Conservation (phyloP, 2,329 filamentous ascomycete genomes). For the Clonostachys byssicola region DNA sequence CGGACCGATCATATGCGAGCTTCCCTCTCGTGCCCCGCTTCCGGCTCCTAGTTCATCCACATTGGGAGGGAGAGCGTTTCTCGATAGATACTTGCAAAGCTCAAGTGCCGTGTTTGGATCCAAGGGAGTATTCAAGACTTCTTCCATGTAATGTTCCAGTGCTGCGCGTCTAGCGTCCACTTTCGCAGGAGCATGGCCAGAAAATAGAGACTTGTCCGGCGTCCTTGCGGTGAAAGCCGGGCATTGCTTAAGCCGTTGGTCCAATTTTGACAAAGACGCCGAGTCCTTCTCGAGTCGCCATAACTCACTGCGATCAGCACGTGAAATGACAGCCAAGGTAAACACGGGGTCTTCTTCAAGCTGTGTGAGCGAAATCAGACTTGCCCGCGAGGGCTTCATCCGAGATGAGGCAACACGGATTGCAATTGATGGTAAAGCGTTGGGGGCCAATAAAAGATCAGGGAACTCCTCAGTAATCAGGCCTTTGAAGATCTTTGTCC, state of each 20-base stretch:
- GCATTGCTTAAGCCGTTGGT: slow-evolving; percentile 74
- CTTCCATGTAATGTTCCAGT: slow-evolving; percentile 81
- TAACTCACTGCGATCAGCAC: slow-evolving; percentile 71
- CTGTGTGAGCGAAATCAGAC: slow-evolving; percentile 73
- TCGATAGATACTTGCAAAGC: slow-evolving; percentile 84
- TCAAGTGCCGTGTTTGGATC: slow-evolving; percentile 73
- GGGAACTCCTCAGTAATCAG: slow-evolving; percentile 84
- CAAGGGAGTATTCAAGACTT: slow-evolving; percentile 77
- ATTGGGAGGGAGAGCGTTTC: slow-evolving; percentile 57
- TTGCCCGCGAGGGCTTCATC: slow-evolving; percentile 87
- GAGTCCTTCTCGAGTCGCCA: slow-evolving; percentile 96
- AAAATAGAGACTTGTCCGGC: slow-evolving; percentile 84
- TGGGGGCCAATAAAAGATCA: slow-evolving; percentile 79
- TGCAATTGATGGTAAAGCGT: slow-evolving; percentile 80
- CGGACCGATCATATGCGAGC: slow-evolving; percentile 40
- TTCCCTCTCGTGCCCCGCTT: slow-evolving; percentile 13
- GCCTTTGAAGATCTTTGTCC: slow-evolving; percentile 64
- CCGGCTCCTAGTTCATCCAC: slow-evolving; percentile 45
- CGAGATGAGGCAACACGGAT: slow-evolving; percentile 89
- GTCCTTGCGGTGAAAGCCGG: slow-evolving; percentile 69
- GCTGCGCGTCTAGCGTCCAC: slow-evolving; percentile 81
- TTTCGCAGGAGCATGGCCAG: slow-evolving; percentile 87
- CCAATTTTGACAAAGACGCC: slow-evolving; percentile 73
- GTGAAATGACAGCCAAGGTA: slow-evolving; percentile 79
- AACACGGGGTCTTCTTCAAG: slow-evolving; percentile 92